Percentiles rank a stretch among this genome's conserved stretches.
phyloP scores from a whole-genome alignment of 208 protist genomes.

The Leishmania turanica region DNA sequence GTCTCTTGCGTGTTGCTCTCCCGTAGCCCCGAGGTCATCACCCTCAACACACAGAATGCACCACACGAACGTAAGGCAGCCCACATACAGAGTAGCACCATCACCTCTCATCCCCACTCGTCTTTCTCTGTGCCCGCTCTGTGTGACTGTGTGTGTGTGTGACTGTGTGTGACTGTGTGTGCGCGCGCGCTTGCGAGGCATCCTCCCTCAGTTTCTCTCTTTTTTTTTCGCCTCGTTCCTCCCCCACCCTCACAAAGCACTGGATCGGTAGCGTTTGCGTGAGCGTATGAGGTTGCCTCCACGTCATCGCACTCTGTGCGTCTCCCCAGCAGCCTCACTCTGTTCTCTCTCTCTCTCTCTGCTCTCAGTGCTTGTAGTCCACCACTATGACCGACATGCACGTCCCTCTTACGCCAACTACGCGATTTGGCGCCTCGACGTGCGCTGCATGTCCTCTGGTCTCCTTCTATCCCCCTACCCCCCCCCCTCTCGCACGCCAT shows the following conservation, averaged over 20 bases:
- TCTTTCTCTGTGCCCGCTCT: not conserved
- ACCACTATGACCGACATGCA: not conserved
- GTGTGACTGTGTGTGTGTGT: too few relatives aligned
- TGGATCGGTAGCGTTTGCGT: not conserved
- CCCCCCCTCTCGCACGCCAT: not conserved
- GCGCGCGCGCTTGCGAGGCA: not conserved
- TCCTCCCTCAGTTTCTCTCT: not conserved
- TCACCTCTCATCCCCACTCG: not conserved
- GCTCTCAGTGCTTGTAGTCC: not conserved
- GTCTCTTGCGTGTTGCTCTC: not conserved
- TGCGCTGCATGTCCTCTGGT: not conserved
- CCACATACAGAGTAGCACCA: not conserved
- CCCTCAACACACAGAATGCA: not conserved
- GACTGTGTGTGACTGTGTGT: too few relatives aligned
- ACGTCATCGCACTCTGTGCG: not conserved
- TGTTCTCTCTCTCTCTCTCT: conserved; percentile 1
- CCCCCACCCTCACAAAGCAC: not conserved
- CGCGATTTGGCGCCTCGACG: not conserved
- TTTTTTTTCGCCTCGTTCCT: not conserved
- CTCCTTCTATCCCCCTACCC: not conserved
- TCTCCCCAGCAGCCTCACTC: not conserved
- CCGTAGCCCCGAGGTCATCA: not conserved
- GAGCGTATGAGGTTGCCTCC: not conserved
- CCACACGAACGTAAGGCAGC: not conserved
- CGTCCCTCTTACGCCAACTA: not conserved